Conservation (phyloP, 495 filamentous ascomycete genomes). For the Penicillium bovifimosum region DNA sequence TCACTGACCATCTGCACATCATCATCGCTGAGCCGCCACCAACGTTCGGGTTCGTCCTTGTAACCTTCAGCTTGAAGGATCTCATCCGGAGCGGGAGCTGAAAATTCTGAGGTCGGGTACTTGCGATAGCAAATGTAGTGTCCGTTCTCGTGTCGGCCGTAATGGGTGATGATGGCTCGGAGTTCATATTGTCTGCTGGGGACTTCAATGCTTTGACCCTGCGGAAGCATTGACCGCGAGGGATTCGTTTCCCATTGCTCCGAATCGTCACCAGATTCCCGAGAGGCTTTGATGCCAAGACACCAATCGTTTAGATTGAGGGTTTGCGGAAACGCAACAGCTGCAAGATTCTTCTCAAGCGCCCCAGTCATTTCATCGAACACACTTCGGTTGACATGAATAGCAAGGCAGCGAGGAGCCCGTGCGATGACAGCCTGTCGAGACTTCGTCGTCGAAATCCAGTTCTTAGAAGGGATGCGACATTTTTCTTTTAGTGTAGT, state of each 20-base stretch:
- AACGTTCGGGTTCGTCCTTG: conserved; percentile 44
- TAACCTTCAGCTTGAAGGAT: conserved; percentile 33
- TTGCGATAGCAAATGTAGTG: conserved; percentile 91
- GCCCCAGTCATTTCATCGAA: conserved; percentile 77
- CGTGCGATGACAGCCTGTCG: conserved; percentile 81
- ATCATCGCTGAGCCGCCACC: conserved; percentile 87
- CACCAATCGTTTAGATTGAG: conserved; percentile 78
- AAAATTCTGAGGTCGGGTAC: conserved; percentile 43
- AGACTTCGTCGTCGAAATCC: conserved; percentile 72
- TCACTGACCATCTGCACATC: conserved; percentile 71
- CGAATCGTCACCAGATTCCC: conserved; percentile 25
- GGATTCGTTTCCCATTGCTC: conserved; percentile 68
- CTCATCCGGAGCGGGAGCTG: conserved; percentile 33
- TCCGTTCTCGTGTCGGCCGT: conserved; percentile 86
- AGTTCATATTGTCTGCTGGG: conserved; percentile 66
- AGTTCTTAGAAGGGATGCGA: conserved; percentile 61
- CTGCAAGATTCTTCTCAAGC: conserved; percentile 76
- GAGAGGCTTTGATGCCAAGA: conserved; percentile 45
- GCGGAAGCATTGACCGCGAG: conserved; percentile 61
- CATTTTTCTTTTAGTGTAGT: conserved; percentile 66
- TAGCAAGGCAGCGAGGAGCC: conserved; percentile 67
- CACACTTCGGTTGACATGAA: conserved; percentile 87
- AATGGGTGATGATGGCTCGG: conserved; percentile 81
- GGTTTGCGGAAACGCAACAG: conserved; percentile 64
- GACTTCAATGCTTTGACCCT: conserved; percentile 28